These are phyloP conservation scores for Pleurotus salmoneostramineus DNA, from an alignment of 768 basidiomycete genomes.

Conservation along the genomic window DNA sequence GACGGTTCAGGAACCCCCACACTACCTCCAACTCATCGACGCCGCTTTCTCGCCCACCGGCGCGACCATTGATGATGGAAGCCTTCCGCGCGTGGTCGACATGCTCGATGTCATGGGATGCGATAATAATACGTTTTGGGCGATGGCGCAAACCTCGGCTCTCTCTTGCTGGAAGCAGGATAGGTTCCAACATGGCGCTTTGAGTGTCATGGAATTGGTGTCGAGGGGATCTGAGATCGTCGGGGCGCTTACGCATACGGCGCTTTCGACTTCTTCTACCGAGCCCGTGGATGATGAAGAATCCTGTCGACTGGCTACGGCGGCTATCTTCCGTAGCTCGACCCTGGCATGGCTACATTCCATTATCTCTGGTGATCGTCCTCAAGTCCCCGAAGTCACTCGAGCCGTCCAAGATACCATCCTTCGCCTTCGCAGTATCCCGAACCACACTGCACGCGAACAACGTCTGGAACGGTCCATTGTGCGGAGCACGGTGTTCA, in stretches of 20 bases:
- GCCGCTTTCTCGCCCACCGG: constrained; percentile 43
- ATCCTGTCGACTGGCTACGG: constrained; percentile 39
- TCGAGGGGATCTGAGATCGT: constrained; percentile 51
- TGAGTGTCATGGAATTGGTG: constrained; percentile 63
- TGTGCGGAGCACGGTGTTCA: constrained; percentile 75
- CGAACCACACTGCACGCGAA: constrained; percentile 15
- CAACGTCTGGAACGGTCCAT: constrained; percentile 46
- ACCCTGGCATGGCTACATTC: constrained; percentile 73
- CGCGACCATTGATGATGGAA: constrained; percentile 6
- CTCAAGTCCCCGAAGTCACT: constrained; percentile 60
- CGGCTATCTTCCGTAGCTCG: constrained; percentile 70
- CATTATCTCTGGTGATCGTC: constrained; percentile 71
- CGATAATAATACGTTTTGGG: constrained; percentile 75
- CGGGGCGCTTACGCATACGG: constrained; percentile 21
- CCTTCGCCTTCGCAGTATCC: constrained; percentile 36
- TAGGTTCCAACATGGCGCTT: constrained; percentile 32
- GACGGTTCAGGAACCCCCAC: constrained; percentile 32
- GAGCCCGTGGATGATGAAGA: constrained; percentile 16
- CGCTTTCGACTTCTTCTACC: constrained; percentile 16
- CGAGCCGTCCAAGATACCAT: constrained; percentile 52
- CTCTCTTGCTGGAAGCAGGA: constrained; percentile 64
- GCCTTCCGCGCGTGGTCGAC: constrained; percentile 27
- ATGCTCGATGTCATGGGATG: constrained; percentile 88
- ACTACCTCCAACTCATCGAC: constrained; percentile 53
- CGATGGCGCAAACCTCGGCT: constrained; percentile 67